A percentile compares a stretch with the other conserved stretches of the same genome.
Evolutionary conservation across 2,329 filamentous ascomycete genomes (phyloP).

Genomic region (Fusarium poae): DNA sequence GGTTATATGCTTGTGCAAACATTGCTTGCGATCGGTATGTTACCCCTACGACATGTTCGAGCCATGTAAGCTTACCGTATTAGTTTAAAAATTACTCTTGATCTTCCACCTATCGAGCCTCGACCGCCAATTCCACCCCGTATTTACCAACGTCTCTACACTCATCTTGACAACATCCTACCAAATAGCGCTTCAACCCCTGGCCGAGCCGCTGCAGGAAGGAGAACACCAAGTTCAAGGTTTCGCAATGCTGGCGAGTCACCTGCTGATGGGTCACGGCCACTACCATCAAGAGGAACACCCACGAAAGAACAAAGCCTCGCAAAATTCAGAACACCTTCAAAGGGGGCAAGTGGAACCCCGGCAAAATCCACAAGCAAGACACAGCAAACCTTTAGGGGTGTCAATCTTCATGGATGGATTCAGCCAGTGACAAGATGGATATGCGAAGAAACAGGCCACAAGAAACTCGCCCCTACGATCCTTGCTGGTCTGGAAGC

Average conservation of each 20-base stretch:
- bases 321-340: constrained; percentile 58
- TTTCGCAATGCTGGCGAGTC: constrained; percentile 48
- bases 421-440: constrained; percentile 75
- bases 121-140: constrained; percentile 82
- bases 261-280: constrained; percentile 48
- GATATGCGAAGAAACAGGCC: constrained; percentile 71
- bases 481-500: constrained; percentile 79
- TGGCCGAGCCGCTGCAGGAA: constrained; percentile 46
- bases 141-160: constrained; percentile 86
- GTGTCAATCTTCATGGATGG: constrained; percentile 70
- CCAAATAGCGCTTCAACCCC: constrained; percentile 57
- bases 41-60: no score
- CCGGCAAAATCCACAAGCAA: constrained; percentile 60
- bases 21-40: constrained; percentile 86
- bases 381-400: constrained; percentile 36
- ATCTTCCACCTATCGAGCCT: constrained; percentile 81
- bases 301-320: constrained; percentile 62
- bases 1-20: constrained; percentile 86
- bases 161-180: constrained; percentile 81
- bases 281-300: constrained; percentile 58
- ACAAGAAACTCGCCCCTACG: constrained; percentile 75
- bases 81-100: constrained; percentile 80
- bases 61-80: not conserved
- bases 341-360: constrained; percentile 50
- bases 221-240: constrained; percentile 54